Percentiles rank a stretch among this genome's conserved stretches.
These are phyloP conservation scores for Pugionium cornutum DNA, from an alignment of 345 rosid genomes.

Conservation along the genomic window DNA sequence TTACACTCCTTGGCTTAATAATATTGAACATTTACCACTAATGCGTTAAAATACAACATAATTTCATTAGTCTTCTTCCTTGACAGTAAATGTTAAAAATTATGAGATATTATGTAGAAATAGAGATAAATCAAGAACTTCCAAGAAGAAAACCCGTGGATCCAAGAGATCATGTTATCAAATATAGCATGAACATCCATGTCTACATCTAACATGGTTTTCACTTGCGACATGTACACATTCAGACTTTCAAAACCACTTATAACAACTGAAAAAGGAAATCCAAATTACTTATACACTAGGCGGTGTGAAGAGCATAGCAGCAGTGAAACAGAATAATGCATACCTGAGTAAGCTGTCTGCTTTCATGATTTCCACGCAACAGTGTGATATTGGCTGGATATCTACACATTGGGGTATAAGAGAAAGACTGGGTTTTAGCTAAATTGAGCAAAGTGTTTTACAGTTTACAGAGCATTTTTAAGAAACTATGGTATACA, in stretches of 20 bases:
- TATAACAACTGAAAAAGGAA: not conserved
- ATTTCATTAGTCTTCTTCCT: constrained; percentile 6
- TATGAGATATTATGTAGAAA: constrained; percentile 5
- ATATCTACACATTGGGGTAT: constrained; percentile 53
- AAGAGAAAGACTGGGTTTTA: not conserved
- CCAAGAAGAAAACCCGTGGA: not conserved
- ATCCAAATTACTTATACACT: not conserved
- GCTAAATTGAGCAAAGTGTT: constrained; percentile 16
- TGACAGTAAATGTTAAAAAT: not conserved
- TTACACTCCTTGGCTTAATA: constrained; percentile 7
- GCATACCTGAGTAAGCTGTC: constrained; percentile 97
- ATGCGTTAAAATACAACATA: not conserved
- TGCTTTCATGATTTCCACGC: constrained; percentile 99
- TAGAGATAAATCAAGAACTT: constrained; percentile 11
- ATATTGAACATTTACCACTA: constrained; percentile 9
- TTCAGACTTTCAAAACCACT: not conserved
- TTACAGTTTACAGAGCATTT: constrained; percentile 16
- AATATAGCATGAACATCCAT: not conserved
- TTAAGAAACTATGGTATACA: constrained; percentile 9
- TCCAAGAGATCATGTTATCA: not conserved
- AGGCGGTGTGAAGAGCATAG: not conserved
- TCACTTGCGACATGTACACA: not conserved
- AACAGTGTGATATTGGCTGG: constrained; percentile 97
- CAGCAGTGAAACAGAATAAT: constrained; percentile 1
- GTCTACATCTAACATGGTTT: constrained; percentile 1